phyloP scores from a whole-genome alignment of 2,329 filamentous ascomycete species.

The Fusarium torulosum region DNA sequence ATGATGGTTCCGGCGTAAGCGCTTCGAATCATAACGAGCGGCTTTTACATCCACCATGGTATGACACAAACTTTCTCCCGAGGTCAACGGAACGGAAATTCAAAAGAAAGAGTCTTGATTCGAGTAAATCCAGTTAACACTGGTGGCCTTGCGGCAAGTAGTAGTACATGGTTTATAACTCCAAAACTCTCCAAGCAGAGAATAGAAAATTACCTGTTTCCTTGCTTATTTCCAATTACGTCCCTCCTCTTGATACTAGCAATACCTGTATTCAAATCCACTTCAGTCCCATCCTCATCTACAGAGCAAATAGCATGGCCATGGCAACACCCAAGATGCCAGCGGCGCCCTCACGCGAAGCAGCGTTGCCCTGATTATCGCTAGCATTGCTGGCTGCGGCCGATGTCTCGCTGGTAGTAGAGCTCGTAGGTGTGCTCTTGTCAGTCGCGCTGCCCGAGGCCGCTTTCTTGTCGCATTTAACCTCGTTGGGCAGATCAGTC shows the following conservation, averaged over 20 bases:
- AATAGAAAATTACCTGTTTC: slow-evolving; percentile 14
- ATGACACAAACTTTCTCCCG: neutral
- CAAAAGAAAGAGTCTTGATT: neutral
- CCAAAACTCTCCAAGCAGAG: slow-evolving; percentile 20
- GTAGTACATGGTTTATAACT: slow-evolving; percentile 30
- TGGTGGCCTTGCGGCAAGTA: slow-evolving; percentile 22
- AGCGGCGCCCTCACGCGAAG: slow-evolving; percentile 31
- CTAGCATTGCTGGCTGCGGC: neutral
- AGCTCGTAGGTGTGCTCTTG: slow-evolving; percentile 26
- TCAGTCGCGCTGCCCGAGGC: slow-evolving; percentile 18
- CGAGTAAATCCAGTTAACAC: neutral
- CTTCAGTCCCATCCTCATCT: slow-evolving; percentile 2
- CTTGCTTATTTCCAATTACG: slow-evolving; percentile 1
- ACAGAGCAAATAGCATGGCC: slow-evolving; percentile 50
- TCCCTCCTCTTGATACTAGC: slow-evolving; percentile 12
- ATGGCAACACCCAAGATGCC: slow-evolving; percentile 47
- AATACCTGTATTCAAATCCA: neutral
- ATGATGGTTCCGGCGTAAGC: neutral
- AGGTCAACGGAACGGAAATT: neutral
- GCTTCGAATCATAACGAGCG: neutral
- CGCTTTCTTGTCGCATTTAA: slow-evolving; percentile 51
- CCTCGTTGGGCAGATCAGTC: slow-evolving; percentile 51
- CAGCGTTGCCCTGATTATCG: slow-evolving; percentile 7
- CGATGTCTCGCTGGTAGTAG: slow-evolving; percentile 10
- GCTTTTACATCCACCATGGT: neutral